Evolutionary conservation across 306 rosid genomes (phyloP), one percentile per base, ranked within the genome.

Genomic region (Hippophae gyantsensis): DNA sequence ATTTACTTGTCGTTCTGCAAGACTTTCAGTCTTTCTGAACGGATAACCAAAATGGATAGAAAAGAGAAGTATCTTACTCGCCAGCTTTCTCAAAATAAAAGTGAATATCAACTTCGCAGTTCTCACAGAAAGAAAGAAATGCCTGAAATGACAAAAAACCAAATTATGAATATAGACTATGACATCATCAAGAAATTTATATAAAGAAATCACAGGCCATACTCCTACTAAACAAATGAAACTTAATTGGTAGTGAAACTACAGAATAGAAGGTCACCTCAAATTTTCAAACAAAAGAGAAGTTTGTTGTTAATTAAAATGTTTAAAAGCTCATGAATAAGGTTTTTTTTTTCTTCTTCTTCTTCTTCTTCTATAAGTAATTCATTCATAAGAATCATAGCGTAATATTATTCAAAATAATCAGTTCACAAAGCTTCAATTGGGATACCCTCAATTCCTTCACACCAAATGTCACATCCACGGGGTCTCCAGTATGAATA

Each of bases 21-120:
- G 38, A 32, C 38, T 32, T 32, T 32, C 38, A 32, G 5, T 32
- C 38, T 32, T 32, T 32, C 38, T 32, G 14, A 27, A 52, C 41
- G 53, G 13, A 64, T 50, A 7, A 8, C 12, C 5, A 9, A 48
- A 6, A 48, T 48, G n/a, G 13, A 48, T 9, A 42, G 8, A 50
- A 43, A 42, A 46, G 42, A 66, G 52, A 12, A 40, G 32, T 12
- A 61, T 71, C 96, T 83, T 92, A 87, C 98, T 87, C 93, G 78
- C 96, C 96, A 48, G 96, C 82, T 62, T 87, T 87, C 69, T 92
- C 96, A 72, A 87, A 92, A 69, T 78, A 74, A 51, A 92, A 76
- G 66, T 87, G 89, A 55, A 92, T 74, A 64, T 92, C 98, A 60
- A 85, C 79, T 87, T 87, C 98, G 79, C 96, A 87, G 74, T 84